A percentile compares a stretch with the other conserved stretches of the same genome.
Conservation (phyloP, 768 basidiomycete species). For the Tricholoma saponaceum region DNA sequence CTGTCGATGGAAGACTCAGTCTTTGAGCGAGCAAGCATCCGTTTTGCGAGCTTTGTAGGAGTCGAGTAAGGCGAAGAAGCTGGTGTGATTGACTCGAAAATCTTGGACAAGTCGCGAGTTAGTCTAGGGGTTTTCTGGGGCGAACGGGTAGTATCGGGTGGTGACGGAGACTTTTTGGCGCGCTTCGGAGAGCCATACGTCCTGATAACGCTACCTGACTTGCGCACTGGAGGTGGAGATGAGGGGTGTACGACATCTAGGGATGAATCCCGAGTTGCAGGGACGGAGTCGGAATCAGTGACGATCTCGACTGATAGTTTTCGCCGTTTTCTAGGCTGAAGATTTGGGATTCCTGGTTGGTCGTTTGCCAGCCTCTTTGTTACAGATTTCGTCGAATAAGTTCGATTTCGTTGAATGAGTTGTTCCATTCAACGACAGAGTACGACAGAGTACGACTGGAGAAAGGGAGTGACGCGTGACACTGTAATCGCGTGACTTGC, state of each 20-base stretch:
- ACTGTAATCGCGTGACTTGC: slow-evolving; percentile 28
- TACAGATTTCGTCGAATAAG: slow-evolving; percentile 30
- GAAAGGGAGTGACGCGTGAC: slow-evolving; percentile 11
- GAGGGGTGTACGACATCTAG: too few species aligned
- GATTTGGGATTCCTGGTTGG: not conserved
- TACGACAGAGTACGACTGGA: too few species aligned
- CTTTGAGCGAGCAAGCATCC: slow-evolving; percentile 68
- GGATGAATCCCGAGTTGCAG: too few species aligned
- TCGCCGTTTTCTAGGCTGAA: slow-evolving; percentile 20
- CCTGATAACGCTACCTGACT: not conserved
- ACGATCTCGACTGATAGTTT: slow-evolving; percentile 19
- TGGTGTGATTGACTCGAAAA: slow-evolving; percentile 38
- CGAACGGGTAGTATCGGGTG: not conserved
- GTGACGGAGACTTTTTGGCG: slow-evolving; percentile 6
- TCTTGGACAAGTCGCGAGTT: slow-evolving; percentile 40
- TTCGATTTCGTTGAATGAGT: too few species aligned
- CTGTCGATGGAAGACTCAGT: slow-evolving; percentile 53
- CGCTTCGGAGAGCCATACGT: slow-evolving; percentile 20
- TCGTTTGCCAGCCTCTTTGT: slow-evolving; percentile 23
- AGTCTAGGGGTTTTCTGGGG: slow-evolving; percentile 17
- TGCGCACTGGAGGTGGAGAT: slow-evolving; percentile 8
- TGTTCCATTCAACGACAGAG: slow-evolving; percentile 21
- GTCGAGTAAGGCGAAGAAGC: slow-evolving; percentile 23
- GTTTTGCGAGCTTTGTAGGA: slow-evolving; percentile 50
- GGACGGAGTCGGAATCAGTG: too few species aligned